A percentile compares a stretch with the other conserved stretches of the same genome.
phyloP scores from a whole-genome alignment of 2,329 filamentous ascomycete genomes.

The Fusarium xyrophilum region DNA sequence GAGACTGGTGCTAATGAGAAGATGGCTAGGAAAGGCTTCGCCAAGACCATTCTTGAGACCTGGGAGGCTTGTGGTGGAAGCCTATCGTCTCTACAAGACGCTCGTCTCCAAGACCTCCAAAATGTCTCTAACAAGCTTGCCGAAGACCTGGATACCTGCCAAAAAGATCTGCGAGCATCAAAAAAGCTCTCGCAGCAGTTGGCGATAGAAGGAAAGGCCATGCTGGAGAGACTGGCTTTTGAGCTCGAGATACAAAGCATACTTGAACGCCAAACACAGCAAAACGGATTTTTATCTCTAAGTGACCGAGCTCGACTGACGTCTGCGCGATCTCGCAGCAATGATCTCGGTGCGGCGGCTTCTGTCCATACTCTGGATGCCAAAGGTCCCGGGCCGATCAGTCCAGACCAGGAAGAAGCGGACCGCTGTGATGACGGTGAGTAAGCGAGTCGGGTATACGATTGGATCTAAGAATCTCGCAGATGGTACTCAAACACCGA shows the following conservation, averaged over 20 bases:
- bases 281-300: neutral
- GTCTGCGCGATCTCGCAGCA: neutral
- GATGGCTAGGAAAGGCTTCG: neutral
- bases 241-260: neutral
- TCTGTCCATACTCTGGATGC: neutral
- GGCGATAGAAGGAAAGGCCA: neutral
- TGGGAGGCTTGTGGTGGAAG: neutral
- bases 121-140: neutral
- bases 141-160: neutral
- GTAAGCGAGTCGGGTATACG: rapidly evolving
- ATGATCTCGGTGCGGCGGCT: rapidly evolving
- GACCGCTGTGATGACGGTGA: neutral
- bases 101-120: neutral
- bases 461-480: rapidly evolving
- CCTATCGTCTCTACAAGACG: neutral
- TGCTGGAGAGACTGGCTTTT: neutral
- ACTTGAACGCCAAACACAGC: neutral
- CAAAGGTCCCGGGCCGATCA: rapidly evolving
- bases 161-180: neutral
- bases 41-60: neutral
- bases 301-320: neutral
- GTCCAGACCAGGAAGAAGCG: too few relatives aligned
- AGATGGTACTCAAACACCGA: neutral
- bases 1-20: neutral
- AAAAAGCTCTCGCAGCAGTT: neutral